Percentiles rank a stretch among this genome's conserved stretches.
These are phyloP conservation scores for Diaporthe velutina DNA, from an alignment of 2,329 filamentous ascomycete genomes.

Conservation along the genomic window DNA sequence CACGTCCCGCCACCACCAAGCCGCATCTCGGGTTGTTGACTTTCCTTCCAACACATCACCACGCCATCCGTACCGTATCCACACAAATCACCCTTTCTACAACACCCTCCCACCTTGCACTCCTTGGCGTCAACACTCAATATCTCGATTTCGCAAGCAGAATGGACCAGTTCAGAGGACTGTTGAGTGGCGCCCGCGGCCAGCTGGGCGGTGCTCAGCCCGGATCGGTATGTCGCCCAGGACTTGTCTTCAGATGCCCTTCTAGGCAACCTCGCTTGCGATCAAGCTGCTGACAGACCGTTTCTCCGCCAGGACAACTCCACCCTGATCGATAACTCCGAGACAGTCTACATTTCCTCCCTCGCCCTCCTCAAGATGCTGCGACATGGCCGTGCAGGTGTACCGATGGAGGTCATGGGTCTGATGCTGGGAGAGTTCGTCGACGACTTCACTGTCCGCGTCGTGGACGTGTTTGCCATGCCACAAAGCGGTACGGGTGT, in stretches of 20 bases:
- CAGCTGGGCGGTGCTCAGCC: constrained; percentile 74
- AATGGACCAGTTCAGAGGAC: constrained; percentile 94
- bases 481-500: constrained; percentile 98
- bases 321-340: constrained; percentile 96
- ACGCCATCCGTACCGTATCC: background rate
- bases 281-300: constrained; percentile 38
- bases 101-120: background rate
- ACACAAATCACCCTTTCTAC: background rate
- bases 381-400: constrained; percentile 94
- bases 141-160: constrained; percentile 41
- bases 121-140: background rate
- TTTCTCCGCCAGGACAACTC: constrained; percentile 77
- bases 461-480: constrained; percentile 99
- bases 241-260: background rate
- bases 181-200: constrained; percentile 80
- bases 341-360: constrained; percentile 99
- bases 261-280: background rate
- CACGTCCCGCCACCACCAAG: constrained; percentile 34
- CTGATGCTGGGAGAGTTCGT: constrained; percentile 99
- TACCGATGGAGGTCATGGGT: constrained; percentile 99
- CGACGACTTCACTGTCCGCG: constrained; percentile 97
- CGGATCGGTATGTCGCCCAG: constrained; percentile 66
- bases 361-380: constrained; percentile 98
- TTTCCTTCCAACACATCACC: constrained; percentile 21
- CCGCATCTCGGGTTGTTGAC: constrained; percentile 11